A percentile compares a stretch with the other conserved stretches of the same genome.
phyloP scores from a whole-genome alignment of 2,329 filamentous ascomycete species.

The Calonectria honghensis region DNA sequence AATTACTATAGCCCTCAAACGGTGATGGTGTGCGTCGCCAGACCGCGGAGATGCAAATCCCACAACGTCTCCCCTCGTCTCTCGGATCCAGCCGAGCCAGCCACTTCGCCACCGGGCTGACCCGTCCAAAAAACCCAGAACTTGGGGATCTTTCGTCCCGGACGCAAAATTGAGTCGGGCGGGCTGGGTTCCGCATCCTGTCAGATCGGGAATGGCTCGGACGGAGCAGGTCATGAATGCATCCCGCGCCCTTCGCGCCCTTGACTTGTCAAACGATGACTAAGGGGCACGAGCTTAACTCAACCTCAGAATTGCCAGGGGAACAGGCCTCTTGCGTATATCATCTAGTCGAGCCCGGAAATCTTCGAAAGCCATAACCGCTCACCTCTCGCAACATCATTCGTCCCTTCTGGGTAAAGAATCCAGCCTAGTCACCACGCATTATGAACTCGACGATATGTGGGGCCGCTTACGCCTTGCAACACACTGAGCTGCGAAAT shows the following conservation, averaged over 20 bases:
- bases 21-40: not conserved
- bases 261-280: constrained; percentile 29
- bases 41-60: constrained; percentile 1
- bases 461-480: not conserved
- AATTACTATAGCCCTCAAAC: not conserved
- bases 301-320: constrained; percentile 3
- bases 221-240: not conserved
- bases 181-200: constrained; percentile 1
- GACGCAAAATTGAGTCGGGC: constrained; percentile 15
- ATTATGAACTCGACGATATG: not conserved
- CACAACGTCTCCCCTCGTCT: not conserved
- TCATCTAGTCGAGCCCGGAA: not conserved
- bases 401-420: no score
- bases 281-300: constrained; percentile 30
- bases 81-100: not conserved
- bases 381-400: no score
- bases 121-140: not conserved
- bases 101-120: not conserved
- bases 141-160: not conserved
- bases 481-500: not conserved
- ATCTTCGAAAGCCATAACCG: no score
- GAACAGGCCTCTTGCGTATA: not conserved
- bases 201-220: constrained; percentile 30
- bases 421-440: not conserved
- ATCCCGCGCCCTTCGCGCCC: not conserved